Percentiles rank a stretch among this genome's conserved stretches.
Conservation (phyloP, 345 rosid genomes). For the Moricandia moricandioides region DNA sequence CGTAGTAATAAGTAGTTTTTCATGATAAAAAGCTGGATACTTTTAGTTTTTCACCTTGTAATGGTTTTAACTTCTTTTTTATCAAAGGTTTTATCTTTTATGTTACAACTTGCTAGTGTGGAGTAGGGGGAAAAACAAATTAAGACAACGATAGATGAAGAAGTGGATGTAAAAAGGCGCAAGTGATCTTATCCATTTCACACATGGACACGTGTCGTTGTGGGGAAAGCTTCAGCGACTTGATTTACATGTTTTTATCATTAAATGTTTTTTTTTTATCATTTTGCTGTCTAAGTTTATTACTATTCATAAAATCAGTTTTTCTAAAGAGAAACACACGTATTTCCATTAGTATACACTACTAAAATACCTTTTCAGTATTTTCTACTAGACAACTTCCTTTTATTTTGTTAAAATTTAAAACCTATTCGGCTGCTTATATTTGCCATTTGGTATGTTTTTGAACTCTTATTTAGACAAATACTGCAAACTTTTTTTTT, state of each 20-base stretch:
- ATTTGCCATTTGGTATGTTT: not conserved
- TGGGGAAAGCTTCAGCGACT: constrained; percentile 31
- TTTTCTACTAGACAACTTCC: not conserved
- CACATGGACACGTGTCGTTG: constrained; percentile 35
- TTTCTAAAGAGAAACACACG: not conserved
- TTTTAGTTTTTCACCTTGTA: not conserved
- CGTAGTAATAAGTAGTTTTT: not conserved
- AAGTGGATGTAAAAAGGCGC: constrained; percentile 18
- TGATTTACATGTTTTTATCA: constrained; percentile 6
- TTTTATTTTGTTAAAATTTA: too few relatives aligned
- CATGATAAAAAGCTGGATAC: not conserved
- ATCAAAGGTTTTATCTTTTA: not conserved
- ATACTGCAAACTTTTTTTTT: not conserved
- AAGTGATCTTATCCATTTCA: constrained; percentile 34
- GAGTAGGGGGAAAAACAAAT: not conserved
- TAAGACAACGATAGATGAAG: constrained; percentile 27
- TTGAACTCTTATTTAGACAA: not conserved
- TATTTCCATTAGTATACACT: too few relatives aligned
- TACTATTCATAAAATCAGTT: too few relatives aligned
- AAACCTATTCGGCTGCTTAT: not conserved
- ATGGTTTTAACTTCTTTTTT: too few relatives aligned
- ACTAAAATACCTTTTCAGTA: too few relatives aligned
- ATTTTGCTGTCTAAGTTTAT: constrained; percentile 13
- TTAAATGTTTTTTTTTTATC: constrained; percentile 16
- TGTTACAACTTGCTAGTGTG: not conserved